Evolutionary conservation across 805 yeast species (phyloP), one percentile per base, ranked within the genome.

Genomic region (Saccharomycopsis schoenii): DNA sequence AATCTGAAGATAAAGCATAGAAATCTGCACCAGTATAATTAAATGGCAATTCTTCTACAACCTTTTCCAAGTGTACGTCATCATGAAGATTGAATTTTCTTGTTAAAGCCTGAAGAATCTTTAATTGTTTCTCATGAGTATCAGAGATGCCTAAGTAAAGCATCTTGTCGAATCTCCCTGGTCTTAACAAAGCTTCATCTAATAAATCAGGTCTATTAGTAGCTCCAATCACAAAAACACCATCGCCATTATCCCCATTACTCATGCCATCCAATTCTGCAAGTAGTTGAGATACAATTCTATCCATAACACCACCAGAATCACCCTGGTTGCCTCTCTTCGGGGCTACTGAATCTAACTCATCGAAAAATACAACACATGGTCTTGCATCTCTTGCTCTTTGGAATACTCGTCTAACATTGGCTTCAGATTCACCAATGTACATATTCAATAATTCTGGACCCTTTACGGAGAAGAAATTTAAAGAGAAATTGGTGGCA

Each of bases 241-340:
- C 98, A 61, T 86, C 91, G 3, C 85, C 87, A 9, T 80, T 79
- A 6, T 87, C 87, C 10, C 86, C 86, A 14, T 76, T 71, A 68
- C 96, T 86, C 97, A 93, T 93, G 29, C 98, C 98, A 70, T 94
- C 99, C 54, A 94, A 77, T 71, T 94, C 99, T 0, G 98, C 97
- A 58, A 94, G 77, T 47, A 94, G 75, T 72, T 94, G 99, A 0
- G 97, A 92, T 0, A 94, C 99, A 65, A 94, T 94, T 72, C 99
- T 82, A 71, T 94, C 99, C 99, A 94, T 94, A 1, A 94, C 98
- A 66, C 98, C 99, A 17, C 98, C 98, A 1, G 97, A 91, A 72
- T 94, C 99, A 25, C 99, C 98, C 70, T 94, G 97, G 71, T 93
- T 92, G 36, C 99, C 99, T 76, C 98, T 84, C 71, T 94, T 93